Conservation (phyloP, 73 alveolate species). For the Symbiodinium pilosum region DNA sequence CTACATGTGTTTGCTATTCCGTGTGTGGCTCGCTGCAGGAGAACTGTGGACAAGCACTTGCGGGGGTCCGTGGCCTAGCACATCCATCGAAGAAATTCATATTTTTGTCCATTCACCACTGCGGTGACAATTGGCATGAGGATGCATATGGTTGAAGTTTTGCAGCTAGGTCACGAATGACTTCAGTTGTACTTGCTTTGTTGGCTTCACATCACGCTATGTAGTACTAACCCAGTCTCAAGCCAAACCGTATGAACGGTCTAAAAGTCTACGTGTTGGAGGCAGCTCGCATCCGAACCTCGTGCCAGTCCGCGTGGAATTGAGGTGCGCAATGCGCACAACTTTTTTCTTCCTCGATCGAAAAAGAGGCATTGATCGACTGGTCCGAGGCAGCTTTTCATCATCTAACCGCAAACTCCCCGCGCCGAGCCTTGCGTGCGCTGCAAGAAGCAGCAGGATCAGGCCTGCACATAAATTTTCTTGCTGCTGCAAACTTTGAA, state of each 20-base stretch:
- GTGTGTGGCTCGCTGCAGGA: not conserved
- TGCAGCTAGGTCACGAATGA: too few relatives aligned
- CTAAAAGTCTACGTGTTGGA: too few relatives aligned
- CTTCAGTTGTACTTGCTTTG: too few relatives aligned
- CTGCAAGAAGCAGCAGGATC: not conserved
- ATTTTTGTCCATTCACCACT: too few relatives aligned
- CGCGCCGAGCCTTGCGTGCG: conserved; percentile 29
- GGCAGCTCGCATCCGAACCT: not conserved
- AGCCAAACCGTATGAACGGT: too few relatives aligned
- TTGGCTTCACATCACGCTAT: too few relatives aligned
- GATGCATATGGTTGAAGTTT: too few relatives aligned
- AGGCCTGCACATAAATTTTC: not conserved
- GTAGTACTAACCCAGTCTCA: too few relatives aligned
- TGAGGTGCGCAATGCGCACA: not conserved
- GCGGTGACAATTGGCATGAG: too few relatives aligned
- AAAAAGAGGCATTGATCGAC: not conserved
- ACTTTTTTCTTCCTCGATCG: not conserved
- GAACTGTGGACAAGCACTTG: not conserved
- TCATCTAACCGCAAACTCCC: conserved; percentile 57
- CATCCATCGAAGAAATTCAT: too few relatives aligned
- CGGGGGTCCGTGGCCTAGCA: not conserved
- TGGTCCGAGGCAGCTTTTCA: conserved; percentile 57
- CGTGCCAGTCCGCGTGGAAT: not conserved
- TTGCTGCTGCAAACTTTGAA: not conserved
- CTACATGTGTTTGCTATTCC: too few relatives aligned